Conservation (phyloP, 257 asterid genomes). For the Capsicum rhomboideum region DNA sequence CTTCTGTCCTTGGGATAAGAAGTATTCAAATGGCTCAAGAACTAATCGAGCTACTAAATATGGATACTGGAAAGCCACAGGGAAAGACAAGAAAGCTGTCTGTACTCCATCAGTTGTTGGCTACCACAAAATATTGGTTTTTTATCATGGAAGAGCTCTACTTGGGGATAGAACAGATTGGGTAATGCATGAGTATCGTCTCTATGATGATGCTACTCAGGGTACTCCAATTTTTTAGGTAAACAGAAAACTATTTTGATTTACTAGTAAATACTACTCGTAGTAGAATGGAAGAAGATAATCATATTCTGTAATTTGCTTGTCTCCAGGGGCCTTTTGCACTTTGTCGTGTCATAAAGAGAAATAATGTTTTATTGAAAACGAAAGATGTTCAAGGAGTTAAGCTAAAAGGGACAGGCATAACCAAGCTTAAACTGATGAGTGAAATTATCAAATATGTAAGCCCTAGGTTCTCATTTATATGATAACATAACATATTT, state of each 20-base stretch:
- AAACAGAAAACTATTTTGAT: not conserved
- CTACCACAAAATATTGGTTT: constrained; percentile 39
- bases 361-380: constrained; percentile 19
- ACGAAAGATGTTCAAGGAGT: constrained; percentile 10
- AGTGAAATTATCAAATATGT: too few relatives aligned
- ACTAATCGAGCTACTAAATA: constrained; percentile 45
- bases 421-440: too few relatives aligned
- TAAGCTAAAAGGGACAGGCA: too few relatives aligned
- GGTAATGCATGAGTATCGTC: constrained; percentile 54
- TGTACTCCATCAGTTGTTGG: constrained; percentile 29
- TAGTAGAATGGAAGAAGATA: not conserved
- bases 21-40: constrained; percentile 45
- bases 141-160: constrained; percentile 45
- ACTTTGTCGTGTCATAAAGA: constrained; percentile 36
- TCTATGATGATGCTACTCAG: constrained; percentile 29
- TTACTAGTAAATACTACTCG: not conserved
- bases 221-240: not conserved
- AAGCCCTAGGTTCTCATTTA: too few relatives aligned
- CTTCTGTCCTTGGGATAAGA: constrained; percentile 41
- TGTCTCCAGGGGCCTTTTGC: constrained; percentile 29
- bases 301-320: not conserved
- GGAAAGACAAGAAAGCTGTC: constrained; percentile 35
- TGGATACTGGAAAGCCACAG: constrained; percentile 56
- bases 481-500: too few relatives aligned
- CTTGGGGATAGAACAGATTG: constrained; percentile 44